phyloP scores from a whole-genome alignment of 805 yeast species.

The Lachancea sp. region DNA sequence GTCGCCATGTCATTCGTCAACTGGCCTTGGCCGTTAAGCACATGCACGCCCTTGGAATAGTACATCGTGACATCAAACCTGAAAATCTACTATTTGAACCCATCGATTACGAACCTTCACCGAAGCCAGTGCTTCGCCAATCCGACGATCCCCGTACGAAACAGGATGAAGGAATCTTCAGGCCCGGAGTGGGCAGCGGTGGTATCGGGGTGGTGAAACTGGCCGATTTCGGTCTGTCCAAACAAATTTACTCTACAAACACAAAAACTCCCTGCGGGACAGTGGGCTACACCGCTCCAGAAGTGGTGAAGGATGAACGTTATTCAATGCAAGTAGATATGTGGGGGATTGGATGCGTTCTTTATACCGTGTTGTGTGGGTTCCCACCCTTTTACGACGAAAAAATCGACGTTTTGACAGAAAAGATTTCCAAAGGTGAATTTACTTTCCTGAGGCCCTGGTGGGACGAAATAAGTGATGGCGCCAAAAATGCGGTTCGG shows the following conservation, averaged over 20 bases:
- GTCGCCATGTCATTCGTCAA: slow-evolving; percentile 58
- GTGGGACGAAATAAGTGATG: slow-evolving; percentile 79
- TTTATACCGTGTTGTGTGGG: slow-evolving; percentile 90
- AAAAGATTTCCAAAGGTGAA: slow-evolving; percentile 65
- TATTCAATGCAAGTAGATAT: slow-evolving; percentile 93
- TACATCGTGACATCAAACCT: slow-evolving; percentile 79
- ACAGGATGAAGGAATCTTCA: slow-evolving; percentile 81
- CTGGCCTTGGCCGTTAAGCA: slow-evolving; percentile 60
- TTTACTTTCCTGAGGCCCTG: slow-evolving; percentile 73
- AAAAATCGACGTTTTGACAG: slow-evolving; percentile 56
- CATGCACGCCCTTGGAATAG: slow-evolving; percentile 70
- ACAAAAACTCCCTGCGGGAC: slow-evolving; percentile 99
- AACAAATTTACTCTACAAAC: slow-evolving; percentile 78
- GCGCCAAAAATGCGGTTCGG: slow-evolving; percentile 62
- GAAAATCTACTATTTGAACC: slow-evolving; percentile 67
- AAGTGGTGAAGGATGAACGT: slow-evolving; percentile 87
- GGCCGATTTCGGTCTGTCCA: slow-evolving; percentile 94
- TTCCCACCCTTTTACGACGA: slow-evolving; percentile 94
- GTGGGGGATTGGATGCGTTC: slow-evolving; percentile 98
- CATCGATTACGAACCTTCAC: slow-evolving; percentile 43
- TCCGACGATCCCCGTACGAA: slow-evolving; percentile 66
- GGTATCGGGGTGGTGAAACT: slow-evolving; percentile 83
- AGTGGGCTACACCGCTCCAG: slow-evolving; percentile 98
- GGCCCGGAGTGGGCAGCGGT: slow-evolving; percentile 82
- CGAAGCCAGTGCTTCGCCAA: slow-evolving; percentile 39